Percentiles rank a stretch among this genome's conserved stretches.
phyloP scores from a whole-genome alignment of 2,329 filamentous ascomycete species.

The Neonectria punicea region DNA sequence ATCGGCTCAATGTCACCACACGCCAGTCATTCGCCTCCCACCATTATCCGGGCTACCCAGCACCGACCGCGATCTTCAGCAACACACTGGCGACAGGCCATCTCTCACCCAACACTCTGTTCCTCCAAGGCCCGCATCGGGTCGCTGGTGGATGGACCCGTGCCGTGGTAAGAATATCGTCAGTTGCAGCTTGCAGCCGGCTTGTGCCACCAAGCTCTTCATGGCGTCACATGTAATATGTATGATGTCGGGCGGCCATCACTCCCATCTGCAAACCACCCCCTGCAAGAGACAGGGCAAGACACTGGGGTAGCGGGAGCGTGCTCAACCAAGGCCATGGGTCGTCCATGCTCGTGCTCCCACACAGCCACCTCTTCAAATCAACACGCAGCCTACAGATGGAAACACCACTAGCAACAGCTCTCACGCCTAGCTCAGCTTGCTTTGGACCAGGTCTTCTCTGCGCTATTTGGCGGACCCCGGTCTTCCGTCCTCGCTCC shows the following conservation, averaged over 20 bases:
- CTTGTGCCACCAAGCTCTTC: background rate
- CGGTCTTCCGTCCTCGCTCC: slow-evolving; percentile 2
- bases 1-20: slow-evolving; percentile 6
- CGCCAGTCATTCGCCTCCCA: slow-evolving; percentile 2
- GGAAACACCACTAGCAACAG: slow-evolving; percentile 17
- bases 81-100: background rate
- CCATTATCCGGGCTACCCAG: slow-evolving; percentile 3
- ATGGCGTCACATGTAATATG: slow-evolving; percentile 10
- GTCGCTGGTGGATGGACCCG: background rate
- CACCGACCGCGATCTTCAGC: slow-evolving; percentile 7
- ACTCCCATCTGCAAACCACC: slow-evolving; percentile 6
- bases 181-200: slow-evolving; percentile 1
- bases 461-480: slow-evolving; percentile 6
- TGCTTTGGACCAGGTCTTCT: slow-evolving; percentile 4
- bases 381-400: slow-evolving; percentile 5
- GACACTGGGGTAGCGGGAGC: slow-evolving; percentile 13
- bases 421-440: slow-evolving; percentile 4
- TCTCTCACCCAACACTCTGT: background rate
- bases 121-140: background rate
- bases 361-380: slow-evolving; percentile 19
- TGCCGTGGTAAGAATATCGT: background rate
- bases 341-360: slow-evolving; percentile 12
- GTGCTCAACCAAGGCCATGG: slow-evolving; percentile 10
- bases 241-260: slow-evolving; percentile 3
- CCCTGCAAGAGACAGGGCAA: slow-evolving; percentile 15